Evolutionary conservation across 176 grass and related monocot genomes (phyloP), one percentile per base, ranked within the genome.

Genomic region (Rhipidocladum racemiflorum): DNA sequence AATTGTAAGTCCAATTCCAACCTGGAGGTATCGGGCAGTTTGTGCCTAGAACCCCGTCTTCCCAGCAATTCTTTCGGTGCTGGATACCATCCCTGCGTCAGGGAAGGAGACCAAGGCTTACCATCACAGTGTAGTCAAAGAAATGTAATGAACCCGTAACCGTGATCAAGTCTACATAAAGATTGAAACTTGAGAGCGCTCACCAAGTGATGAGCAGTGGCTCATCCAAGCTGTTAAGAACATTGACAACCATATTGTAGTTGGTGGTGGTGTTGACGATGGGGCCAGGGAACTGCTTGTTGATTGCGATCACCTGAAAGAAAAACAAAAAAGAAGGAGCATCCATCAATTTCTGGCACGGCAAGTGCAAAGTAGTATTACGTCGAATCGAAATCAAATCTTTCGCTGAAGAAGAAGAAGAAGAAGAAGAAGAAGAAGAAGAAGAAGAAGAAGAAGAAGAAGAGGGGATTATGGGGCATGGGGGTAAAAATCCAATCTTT

Each of bases 1-100:
- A 98, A 13, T 88, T 84, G 84, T 95, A 98, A 4, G 95, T 98
- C 95, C 95, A 98, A 23, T 98, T 98, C 95, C 89, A 95, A 8
- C 95, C 95, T 0, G 92, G 69, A 7, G 92, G 92, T 75, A 98
- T 98, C 1, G 95, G 90, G 87, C 95, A 98, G 77, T 79, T 95
- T 12, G 95, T 98, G 46, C 92, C 95, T 7, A 95, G 88, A 18
- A 98, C 95, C 0, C 95, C 95, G 40, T 98, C 95, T 35, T 93
- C 38, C 95, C 95, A 98, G 86, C 86, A 91, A 74, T 91, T 93
- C 63, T 89, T 98, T n/a, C 95, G 64, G 0, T 89, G 84, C 74
- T 98, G 90, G 63, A 98, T 95, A 6, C 95, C 95, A 48, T 95
- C 85, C 95, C 95, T 95, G 75, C 4, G 13, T 45, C 32, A 39